phyloP scores from a whole-genome alignment of 148 eudicot genomes.

The Drosera capensis region DNA sequence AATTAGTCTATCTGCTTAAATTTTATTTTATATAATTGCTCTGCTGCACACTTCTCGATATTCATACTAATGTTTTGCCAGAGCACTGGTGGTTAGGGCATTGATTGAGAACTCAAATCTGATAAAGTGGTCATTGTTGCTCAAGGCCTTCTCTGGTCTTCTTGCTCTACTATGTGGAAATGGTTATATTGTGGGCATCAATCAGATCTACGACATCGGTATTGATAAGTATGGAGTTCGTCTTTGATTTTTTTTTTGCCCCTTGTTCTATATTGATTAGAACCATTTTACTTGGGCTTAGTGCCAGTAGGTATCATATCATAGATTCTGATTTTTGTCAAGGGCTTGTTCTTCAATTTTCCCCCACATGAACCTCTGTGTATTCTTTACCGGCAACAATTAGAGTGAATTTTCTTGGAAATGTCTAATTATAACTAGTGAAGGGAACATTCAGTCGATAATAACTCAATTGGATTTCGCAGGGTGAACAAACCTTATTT shows the following conservation, averaged over 20 bases:
- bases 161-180: slow-evolving; percentile 88
- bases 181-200: slow-evolving; percentile 96
- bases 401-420: neutral
- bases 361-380: neutral
- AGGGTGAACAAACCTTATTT: slow-evolving; percentile 97
- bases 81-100: slow-evolving; percentile 85
- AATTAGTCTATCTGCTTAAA: neutral
- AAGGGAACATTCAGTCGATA: neutral
- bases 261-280: too few species aligned
- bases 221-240: slow-evolving; percentile 81
- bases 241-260: slow-evolving; percentile 6
- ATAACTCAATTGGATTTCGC: slow-evolving; percentile 6
- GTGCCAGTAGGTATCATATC: too few species aligned
- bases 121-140: slow-evolving; percentile 75
- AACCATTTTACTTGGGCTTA: too few species aligned
- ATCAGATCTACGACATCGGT: slow-evolving; percentile 98
- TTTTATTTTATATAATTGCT: neutral
- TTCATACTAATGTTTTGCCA: slow-evolving; percentile 24
- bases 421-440: neutral
- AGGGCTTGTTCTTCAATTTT: neutral
- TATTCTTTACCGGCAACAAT: neutral
- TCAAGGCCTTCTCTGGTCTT: slow-evolving; percentile 82
- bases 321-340: too few species aligned
- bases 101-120: slow-evolving; percentile 72
- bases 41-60: slow-evolving; percentile 5